A percentile compares a stretch with the other conserved stretches of the same genome.
Conservation (phyloP, 352 stramenopile genomes). For the Globisporangium cederbergense region DNA sequence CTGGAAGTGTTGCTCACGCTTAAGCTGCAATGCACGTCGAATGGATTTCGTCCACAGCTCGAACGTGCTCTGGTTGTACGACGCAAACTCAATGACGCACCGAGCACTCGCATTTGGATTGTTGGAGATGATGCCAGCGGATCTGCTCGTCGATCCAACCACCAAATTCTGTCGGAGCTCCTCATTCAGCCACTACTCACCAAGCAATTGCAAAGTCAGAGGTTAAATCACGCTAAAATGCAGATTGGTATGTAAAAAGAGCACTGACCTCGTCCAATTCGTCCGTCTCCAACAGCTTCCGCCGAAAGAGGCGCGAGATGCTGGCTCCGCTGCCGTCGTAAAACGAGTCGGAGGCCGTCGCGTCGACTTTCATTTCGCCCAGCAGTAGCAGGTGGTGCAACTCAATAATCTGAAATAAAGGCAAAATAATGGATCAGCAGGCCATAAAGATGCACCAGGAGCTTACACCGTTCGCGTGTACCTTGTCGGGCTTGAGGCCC, state of each 20-base stretch:
- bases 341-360: constrained; percentile 25
- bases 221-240: background rate
- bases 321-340: constrained; percentile 23
- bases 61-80: constrained; percentile 79
- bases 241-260: background rate
- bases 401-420: constrained; percentile 50
- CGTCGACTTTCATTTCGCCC: constrained; percentile 85
- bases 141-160: constrained; percentile 34
- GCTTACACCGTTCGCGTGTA: constrained; percentile 10
- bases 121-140: constrained; percentile 45
- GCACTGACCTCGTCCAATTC: constrained; percentile 64
- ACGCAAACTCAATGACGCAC: constrained; percentile 74
- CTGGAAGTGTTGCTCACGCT: constrained; percentile 36
- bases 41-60: constrained; percentile 86
- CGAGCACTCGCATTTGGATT: constrained; percentile 58
- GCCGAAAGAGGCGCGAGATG: constrained; percentile 57
- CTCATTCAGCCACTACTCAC: constrained; percentile 57
- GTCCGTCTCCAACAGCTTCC: constrained; percentile 73
- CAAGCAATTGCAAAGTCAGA: background rate
- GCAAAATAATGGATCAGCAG: background rate
- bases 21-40: constrained; percentile 56
- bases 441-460: too few relatives aligned
- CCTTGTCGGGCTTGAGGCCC: constrained; percentile 75
- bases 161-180: constrained; percentile 60
- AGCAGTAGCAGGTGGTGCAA: constrained; percentile 72